Evolutionary conservation across 2,329 filamentous ascomycete species (phyloP).

Genomic region (Monilinia laxa): DNA sequence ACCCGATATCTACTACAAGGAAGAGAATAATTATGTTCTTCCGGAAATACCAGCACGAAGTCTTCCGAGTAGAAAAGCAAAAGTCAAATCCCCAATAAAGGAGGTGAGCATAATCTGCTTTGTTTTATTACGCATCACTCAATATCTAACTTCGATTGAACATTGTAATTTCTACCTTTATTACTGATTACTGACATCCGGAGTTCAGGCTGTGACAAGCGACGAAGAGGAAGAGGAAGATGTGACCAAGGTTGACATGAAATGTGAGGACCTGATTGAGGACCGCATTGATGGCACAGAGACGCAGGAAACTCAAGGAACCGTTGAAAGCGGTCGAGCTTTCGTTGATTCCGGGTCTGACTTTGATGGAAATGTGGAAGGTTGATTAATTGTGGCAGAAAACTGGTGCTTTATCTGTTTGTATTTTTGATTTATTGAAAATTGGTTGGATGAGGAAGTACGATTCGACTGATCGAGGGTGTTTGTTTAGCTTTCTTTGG

Average conservation of each 20-base stretch:
- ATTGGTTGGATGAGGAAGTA: neutral
- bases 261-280: neutral
- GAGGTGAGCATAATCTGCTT: neutral
- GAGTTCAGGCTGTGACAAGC: neutral
- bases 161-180: neutral
- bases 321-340: neutral
- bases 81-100: constrained; percentile 12
- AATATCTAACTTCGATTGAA: neutral
- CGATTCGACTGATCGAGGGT: neutral
- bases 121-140: neutral
- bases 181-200: neutral
- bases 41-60: constrained; percentile 4
- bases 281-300: neutral
- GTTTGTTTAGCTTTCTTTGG: neutral
- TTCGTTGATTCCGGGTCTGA: constrained; percentile 1
- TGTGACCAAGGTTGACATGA: neutral
- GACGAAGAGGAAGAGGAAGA: neutral
- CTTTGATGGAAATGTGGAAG: neutral
- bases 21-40: neutral
- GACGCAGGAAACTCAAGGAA: neutral
- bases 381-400: neutral
- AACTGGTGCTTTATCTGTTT: neutral
- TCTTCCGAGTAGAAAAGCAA: constrained; percentile 16
- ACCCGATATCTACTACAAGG: neutral
- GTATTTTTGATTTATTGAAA: neutral